Evolutionary conservation across 1,139 yeast species (phyloP).

Genomic region (Blastobotrys aristatus): DNA sequence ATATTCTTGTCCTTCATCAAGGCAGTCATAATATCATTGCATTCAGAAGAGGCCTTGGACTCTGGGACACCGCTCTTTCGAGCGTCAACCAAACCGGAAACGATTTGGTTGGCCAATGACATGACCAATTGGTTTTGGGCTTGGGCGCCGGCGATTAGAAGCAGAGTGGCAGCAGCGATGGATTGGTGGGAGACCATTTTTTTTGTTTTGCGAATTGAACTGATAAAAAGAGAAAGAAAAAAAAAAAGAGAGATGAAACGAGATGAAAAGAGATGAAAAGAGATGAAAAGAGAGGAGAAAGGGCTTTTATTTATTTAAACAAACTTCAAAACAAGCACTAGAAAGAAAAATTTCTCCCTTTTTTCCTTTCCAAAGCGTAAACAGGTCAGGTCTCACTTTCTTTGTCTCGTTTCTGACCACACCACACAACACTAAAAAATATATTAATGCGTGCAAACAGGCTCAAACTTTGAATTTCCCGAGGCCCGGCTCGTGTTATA

Average conservation of each 20-base stretch:
- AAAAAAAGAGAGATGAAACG: neutral
- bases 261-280: neutral
- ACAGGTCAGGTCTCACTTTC: neutral
- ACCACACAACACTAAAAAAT: too few relatives aligned
- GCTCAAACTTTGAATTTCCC: too few relatives aligned
- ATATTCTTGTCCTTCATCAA: slow-evolving; percentile 7
- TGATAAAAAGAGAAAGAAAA: neutral
- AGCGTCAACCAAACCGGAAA: slow-evolving; percentile 12
- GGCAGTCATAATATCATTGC: slow-evolving; percentile 4
- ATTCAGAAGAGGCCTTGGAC: slow-evolving; percentile 8
- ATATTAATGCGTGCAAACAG: too few relatives aligned
- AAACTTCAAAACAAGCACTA: neutral
- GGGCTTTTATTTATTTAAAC: too few relatives aligned
- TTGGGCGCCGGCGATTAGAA: neutral
- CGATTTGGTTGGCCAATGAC: slow-evolving; percentile 7
- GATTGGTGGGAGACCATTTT: slow-evolving; percentile 5
- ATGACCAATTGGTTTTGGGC: slow-evolving; percentile 7
- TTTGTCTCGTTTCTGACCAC: neutral
- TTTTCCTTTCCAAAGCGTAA: neutral
- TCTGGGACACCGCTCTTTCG: slow-evolving; percentile 10
- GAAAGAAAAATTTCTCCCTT: neutral
- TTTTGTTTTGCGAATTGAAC: neutral
- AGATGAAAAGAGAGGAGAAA: too few relatives aligned
- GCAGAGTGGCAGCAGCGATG: neutral
- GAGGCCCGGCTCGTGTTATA: too few relatives aligned